Base-by-base conservation (phyloP, 169 alveolate genomes). In the Plasmodium vivax region DNA sequence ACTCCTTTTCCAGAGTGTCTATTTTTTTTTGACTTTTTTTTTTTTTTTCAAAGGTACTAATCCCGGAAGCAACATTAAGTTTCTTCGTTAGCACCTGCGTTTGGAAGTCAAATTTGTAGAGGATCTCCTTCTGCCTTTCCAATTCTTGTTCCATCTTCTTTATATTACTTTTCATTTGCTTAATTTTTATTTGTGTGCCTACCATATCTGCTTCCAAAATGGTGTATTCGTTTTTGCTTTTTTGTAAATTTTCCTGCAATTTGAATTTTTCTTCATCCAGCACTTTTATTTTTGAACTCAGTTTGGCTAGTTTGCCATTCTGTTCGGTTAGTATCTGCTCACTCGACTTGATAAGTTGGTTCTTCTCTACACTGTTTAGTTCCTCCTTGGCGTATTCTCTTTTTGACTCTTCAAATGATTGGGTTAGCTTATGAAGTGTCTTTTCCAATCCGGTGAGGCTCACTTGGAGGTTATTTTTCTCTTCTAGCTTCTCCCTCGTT, bases 81-180 rank as follows among this genome's bases (percentile, higher is more conserved):
- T 90, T 90, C 73, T 90, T 90, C 8, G 94, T 90, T 90, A 90
- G 56, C 36, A 90, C 84, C 45, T 90, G 94, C 16, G 91, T 90
- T 19, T 80, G 94, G 41, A 90, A 90, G 30, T 90, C 94, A 62
- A 90, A 90, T 58, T 90, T 90, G 74, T 90, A 90, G 16, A 90
- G 38, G 16, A 90, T 90, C 82, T 90, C 94, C 83, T 90, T 80
- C 30, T 90, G 94, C 82, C 90, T 90, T 74, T 90, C 94, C 51
- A 90, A 43, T 80, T 90, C 90, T 90, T 90, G 41, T 90, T 90
- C 94, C 19, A 56, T 62, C 12, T 90, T 90, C 41, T 90, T 90
- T 23, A 90, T 90, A 36, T 90, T 79, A 62, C 36, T 90, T 62
- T 80, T 90, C 36, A 90, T 90, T 80, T 90, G 94, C 83, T 90